Base-by-base conservation (phyloP, 2,329 filamentous ascomycete species). In the Pyricularia pennisetigena region DNA sequence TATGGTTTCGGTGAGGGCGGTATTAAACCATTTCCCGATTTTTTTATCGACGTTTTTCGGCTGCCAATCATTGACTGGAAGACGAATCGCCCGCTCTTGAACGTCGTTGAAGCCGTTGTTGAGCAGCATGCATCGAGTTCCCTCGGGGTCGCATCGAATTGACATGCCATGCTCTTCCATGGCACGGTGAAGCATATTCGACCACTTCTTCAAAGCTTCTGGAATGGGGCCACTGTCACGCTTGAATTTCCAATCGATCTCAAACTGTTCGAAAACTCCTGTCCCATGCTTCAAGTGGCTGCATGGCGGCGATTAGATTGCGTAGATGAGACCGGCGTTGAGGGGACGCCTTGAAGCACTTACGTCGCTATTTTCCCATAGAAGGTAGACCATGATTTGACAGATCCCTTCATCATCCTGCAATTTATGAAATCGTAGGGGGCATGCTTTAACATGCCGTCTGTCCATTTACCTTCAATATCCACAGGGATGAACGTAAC, bases 361-460 rank as follows among this genome's bases (percentile, higher is more conserved):
- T 81, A 91, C 86, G 84, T 80, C 72, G 88, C 89, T 35, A 89
- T 82, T 73, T 91, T 90, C 70, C 82, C 79, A 77, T 97, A 97
- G 61, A 95, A 80, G 63, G 85, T 83, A 4, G 84, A 82, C 93
- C 93, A 97, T 74, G 88, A 88, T 28, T 83, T 82, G 66, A 97
- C 89, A 75, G 90, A 91, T 10, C 94, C 94, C 71, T 86, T 85
- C 24, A 94, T 87, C 84, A 92, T 88, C 68, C 92, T 88, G 75
- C 96, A 82, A 74, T 97, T 92, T 71, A 97, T 90, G 71, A 97
- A 77, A 78, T 98, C 93, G 80, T 90, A 95, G 1, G 89, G 88
- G 67, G 79, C 74, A 20, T 74, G 71, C n/a, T 78, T 76, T 28
- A 82, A 68, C 20, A 67, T 16, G 2, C 41, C 20, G 59, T 78